phyloP scores from a whole-genome alignment of 2,329 filamentous ascomycete species.

The Trichophyton simii region DNA sequence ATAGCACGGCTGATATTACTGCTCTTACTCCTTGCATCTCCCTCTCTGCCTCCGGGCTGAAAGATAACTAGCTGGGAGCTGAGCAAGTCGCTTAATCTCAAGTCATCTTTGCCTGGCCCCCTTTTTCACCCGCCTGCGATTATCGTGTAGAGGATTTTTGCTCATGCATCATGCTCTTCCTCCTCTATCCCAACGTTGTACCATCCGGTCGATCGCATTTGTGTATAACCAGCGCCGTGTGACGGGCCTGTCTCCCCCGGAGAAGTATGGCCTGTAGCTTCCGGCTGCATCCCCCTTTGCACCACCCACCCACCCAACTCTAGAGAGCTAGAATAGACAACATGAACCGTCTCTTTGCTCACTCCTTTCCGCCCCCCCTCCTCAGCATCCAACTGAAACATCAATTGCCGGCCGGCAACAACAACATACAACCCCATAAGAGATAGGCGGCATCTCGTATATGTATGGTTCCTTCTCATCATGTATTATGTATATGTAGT shows the following conservation, averaged over 20 bases:
- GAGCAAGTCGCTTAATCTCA: neutral
- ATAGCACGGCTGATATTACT: neutral
- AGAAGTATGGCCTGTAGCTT: neutral
- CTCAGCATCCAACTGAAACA: neutral
- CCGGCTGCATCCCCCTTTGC: neutral
- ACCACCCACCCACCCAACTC: neutral
- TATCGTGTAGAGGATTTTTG: neutral
- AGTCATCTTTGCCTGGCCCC: neutral
- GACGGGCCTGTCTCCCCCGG: neutral
- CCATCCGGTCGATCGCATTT: neutral
- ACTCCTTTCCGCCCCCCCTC: no score
- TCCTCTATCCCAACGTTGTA: neutral
- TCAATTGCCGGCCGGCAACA: neutral
- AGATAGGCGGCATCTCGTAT: neutral
- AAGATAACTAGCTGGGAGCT: neutral
- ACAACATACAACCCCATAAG: neutral
- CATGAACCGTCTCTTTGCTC: neutral
- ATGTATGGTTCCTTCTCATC: constrained; percentile 1
- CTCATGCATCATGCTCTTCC: neutral
- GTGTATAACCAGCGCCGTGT: neutral
- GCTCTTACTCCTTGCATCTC: no score
- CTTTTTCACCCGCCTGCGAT: neutral
- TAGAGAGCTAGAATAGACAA: neutral
- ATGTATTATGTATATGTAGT: constrained; percentile 3
- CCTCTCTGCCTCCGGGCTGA: no score